Evolutionary conservation across 2,329 filamentous ascomycete genomes (phyloP).

Genomic region (Beauveria brongniartii): DNA sequence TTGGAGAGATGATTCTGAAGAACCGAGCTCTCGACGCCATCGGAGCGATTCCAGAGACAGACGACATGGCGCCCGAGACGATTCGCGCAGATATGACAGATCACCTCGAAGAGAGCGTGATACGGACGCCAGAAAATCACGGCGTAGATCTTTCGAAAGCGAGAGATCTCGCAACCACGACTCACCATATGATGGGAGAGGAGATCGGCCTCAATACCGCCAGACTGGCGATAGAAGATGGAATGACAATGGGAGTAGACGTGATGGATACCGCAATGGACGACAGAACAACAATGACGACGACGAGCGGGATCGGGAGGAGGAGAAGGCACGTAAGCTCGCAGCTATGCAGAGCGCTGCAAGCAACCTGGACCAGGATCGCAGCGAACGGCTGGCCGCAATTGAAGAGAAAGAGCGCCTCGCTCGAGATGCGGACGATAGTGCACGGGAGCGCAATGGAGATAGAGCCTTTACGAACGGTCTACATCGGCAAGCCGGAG

Average conservation of each 20-base stretch:
- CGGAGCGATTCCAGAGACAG: slow-evolving; percentile 16
- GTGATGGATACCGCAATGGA: slow-evolving; percentile 7
- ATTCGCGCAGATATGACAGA: slow-evolving; percentile 13
- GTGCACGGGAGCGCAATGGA: slow-evolving; percentile 52
- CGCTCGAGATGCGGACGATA: slow-evolving; percentile 59
- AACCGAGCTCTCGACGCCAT: slow-evolving; percentile 15
- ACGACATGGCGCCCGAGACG: slow-evolving; percentile 13
- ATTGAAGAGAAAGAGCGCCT: slow-evolving; percentile 57
- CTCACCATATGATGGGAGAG: slow-evolving; percentile 7
- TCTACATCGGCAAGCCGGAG: slow-evolving; percentile 51
- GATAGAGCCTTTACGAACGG: slow-evolving; percentile 57
- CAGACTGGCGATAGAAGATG: not conserved
- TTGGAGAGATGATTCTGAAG: slow-evolving; percentile 20
- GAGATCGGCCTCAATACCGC: not conserved
- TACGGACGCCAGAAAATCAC: slow-evolving; percentile 4
- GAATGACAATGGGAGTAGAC: not conserved
- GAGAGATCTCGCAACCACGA: not conserved
- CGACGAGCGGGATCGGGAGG: slow-evolving; percentile 31
- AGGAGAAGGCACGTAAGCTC: slow-evolving; percentile 57
- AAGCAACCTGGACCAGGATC: slow-evolving; percentile 60
- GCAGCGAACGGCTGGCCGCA: slow-evolving; percentile 58
- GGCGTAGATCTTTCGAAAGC: not conserved
- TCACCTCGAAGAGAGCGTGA: slow-evolving; percentile 13
- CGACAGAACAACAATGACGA: slow-evolving; percentile 16
- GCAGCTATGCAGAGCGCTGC: slow-evolving; percentile 69